Conservation (phyloP, 257 asterid genomes). For the Striga asiatica region DNA sequence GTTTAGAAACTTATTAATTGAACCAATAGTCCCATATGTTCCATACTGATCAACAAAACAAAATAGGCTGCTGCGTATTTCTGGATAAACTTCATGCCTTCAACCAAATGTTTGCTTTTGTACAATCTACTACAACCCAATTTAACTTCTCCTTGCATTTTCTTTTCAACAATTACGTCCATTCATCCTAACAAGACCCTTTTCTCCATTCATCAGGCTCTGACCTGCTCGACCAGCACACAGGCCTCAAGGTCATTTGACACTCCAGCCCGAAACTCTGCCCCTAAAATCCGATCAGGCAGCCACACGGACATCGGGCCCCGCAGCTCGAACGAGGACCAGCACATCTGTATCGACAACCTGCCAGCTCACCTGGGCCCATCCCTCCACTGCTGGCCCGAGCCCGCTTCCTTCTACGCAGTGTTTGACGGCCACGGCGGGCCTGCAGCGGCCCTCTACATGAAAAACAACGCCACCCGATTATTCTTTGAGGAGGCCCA, state of each 20-base stretch:
- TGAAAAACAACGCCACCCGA: slow-evolving; percentile 53
- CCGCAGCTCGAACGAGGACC: slow-evolving; percentile 75
- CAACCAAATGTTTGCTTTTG: too few species aligned
- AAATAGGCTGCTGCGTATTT: too few species aligned
- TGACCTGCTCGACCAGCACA: slow-evolving; percentile 55
- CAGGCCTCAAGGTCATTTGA: slow-evolving; percentile 26
- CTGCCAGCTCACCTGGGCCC: slow-evolving; percentile 53
- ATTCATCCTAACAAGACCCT: not conserved
- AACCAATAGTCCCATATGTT: too few species aligned
- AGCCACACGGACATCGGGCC: slow-evolving; percentile 84
- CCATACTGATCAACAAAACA: too few species aligned
- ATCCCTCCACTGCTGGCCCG: slow-evolving; percentile 46
- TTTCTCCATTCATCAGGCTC: slow-evolving; percentile 37
- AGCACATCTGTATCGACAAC: slow-evolving; percentile 68
- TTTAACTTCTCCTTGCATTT: too few species aligned
- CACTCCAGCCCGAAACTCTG: slow-evolving; percentile 28
- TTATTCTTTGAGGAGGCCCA: slow-evolving; percentile 65
- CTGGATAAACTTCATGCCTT: too few species aligned
- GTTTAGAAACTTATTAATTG: too few species aligned
- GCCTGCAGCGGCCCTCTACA: slow-evolving; percentile 61
- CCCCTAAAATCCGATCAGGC: slow-evolving; percentile 60
- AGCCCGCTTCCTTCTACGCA: slow-evolving; percentile 70
- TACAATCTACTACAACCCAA: too few species aligned
- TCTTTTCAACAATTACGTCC: not conserved
- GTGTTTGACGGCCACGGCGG: slow-evolving; percentile 98